Base-by-base conservation (phyloP, 2,329 filamentous ascomycete genomes). In the Samsoniella hepiali region DNA sequence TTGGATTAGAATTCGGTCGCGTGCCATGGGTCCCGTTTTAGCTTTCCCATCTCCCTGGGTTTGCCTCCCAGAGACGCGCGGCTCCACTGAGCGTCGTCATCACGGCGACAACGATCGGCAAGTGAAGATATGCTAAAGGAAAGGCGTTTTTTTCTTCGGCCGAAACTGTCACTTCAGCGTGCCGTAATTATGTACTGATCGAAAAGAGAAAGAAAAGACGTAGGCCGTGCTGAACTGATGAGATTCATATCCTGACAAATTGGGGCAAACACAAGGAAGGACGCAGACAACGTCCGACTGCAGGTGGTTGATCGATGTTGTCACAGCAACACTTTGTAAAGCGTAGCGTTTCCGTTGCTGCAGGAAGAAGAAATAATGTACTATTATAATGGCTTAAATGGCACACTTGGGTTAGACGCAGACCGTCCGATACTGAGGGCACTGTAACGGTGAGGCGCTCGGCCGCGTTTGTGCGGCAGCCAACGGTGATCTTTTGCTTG, bases 231-330 rank as follows among this genome's bases (percentile, higher is more conserved):
- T 13, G 62, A 65, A 29, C 70, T 69, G 8, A 72, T 60, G 3
- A 72, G 40, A 32, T 68, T 68, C 17, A 72, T 68, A 44, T 72
- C 71, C 53, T 72, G 71, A 27, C 71, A 73, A 72, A 50, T 69
- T 64, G 51, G 65, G 66, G 6, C 45, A 3, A 3, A 3, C 22
- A 22, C 22, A 22, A 22, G 22, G 22, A 22, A 22, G 22, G 22
- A 22, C 22, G 22, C 22, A 22, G 22, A 22, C 22, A 22, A 22
- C 22, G 22, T 22, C 22, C 22, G 22, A 22, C 22, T 22, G 22
- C 22, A 22, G 22, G 22, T 22, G 22, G 22, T 22, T 22, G 22
- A 22, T 22, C 22, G 22, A 22, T 22, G 22, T 22, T 22, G 22
- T 22, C 22, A 22, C 22, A 1, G 22, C 22, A 22, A 22, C 22